A percentile compares a stretch with the other conserved stretches of the same genome.
phyloP scores from a whole-genome alignment of 305 asterid genomes.

The Fraxinus sp. region DNA sequence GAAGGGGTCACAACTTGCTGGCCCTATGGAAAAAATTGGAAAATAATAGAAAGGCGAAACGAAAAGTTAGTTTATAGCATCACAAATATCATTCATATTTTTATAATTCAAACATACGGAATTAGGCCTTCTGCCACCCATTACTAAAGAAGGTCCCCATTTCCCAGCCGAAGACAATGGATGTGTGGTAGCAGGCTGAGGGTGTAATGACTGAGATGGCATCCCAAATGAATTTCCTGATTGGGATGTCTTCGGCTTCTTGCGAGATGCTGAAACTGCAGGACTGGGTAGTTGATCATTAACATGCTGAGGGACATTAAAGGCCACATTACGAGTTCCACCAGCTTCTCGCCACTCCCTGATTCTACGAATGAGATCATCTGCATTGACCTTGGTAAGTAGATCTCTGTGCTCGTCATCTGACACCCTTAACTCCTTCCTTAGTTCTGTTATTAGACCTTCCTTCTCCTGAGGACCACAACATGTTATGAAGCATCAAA shows the following conservation, averaged over 20 bases:
- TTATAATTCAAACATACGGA: constrained; percentile 49
- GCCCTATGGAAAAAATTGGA: constrained; percentile 41
- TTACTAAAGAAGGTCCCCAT: constrained; percentile 66
- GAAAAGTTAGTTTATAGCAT: background rate
- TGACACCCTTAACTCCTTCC: constrained; percentile 96
- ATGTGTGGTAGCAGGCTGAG: constrained; percentile 51
- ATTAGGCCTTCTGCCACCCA: constrained; percentile 60
- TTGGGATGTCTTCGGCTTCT: constrained; percentile 64
- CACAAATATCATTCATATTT: constrained; percentile 3
- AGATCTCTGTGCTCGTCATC: constrained; percentile 94
- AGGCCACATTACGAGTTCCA: constrained; percentile 43
- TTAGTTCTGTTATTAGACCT: constrained; percentile 85
- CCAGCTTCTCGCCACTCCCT: constrained; percentile 98
- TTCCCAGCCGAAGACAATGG: constrained; percentile 50
- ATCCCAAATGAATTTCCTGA: constrained; percentile 57
- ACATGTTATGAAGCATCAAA: constrained; percentile 8
- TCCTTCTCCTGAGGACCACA: constrained; percentile 74
- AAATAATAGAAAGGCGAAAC: constrained; percentile 18
- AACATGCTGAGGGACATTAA: constrained; percentile 50
- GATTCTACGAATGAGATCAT: constrained; percentile 78
- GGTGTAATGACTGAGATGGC: constrained; percentile 52
- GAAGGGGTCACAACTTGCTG: constrained; percentile 48
- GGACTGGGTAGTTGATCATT: constrained; percentile 79
- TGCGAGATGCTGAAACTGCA: constrained; percentile 74
- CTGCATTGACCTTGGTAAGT: constrained; percentile 81